These are phyloP conservation scores for Urochloa ruziziensis DNA, from an alignment of 176 grass and related monocot genomes.

Conservation along the genomic window DNA sequence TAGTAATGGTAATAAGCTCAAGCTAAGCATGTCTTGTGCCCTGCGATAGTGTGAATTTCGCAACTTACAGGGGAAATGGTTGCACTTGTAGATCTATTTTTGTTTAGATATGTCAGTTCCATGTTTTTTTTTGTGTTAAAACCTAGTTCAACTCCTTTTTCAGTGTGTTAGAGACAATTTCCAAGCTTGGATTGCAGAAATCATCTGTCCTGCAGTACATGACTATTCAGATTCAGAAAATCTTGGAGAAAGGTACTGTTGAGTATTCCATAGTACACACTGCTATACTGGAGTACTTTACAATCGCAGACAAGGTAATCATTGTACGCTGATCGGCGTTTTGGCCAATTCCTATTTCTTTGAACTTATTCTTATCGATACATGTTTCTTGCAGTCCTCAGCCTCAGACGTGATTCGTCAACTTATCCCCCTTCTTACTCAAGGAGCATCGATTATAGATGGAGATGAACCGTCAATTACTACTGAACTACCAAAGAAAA, in stretches of 20 bases:
- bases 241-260: conserved; percentile 89
- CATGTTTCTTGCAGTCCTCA: conserved; percentile 59
- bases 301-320: conserved; percentile 94
- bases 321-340: background rate
- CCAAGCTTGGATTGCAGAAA: conserved; percentile 79
- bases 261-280: conserved; percentile 87
- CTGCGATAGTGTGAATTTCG: background rate
- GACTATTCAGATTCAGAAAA: conserved; percentile 58
- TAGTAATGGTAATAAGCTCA: background rate
- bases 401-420: conserved; percentile 73
- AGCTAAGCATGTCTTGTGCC: background rate
- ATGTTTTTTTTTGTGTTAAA: background rate
- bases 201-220: conserved; percentile 81
- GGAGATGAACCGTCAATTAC: conserved; percentile 45
- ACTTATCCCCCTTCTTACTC: conserved; percentile 67
- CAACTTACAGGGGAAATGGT: background rate
- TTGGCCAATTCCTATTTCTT: background rate
- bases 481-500: conserved; percentile 58
- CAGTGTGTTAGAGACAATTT: conserved; percentile 92
- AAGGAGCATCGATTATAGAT: conserved; percentile 60
- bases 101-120: background rate
- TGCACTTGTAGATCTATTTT: background rate
- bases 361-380: background rate
- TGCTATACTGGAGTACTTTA: conserved; percentile 72
- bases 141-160: conserved; percentile 16